Conservation (phyloP, 2,329 filamentous ascomycete species). For the Aspergillus neotritici region DNA sequence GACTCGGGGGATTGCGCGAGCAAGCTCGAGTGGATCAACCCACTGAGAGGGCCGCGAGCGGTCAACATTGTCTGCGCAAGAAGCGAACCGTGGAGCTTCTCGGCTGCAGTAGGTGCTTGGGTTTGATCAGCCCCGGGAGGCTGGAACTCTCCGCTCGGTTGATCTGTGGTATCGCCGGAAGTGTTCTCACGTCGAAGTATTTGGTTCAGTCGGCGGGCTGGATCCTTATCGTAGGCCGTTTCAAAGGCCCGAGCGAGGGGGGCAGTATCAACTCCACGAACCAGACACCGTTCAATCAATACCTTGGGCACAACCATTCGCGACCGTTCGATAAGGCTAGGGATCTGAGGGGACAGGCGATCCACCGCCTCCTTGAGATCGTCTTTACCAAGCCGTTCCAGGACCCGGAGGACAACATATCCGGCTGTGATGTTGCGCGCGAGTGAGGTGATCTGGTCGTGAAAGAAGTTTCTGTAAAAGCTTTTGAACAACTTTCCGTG, state of each 20-base stretch:
- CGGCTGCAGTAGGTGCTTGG: conserved; percentile 37
- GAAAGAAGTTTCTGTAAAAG: conserved; percentile 74
- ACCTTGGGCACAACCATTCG: conserved; percentile 74
- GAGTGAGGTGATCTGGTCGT: conserved; percentile 70
- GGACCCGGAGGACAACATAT: conserved; percentile 76
- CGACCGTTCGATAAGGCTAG: conserved; percentile 65
- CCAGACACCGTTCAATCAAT: conserved; percentile 74
- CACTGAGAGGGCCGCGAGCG: conserved; percentile 62
- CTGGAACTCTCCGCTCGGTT: conserved; percentile 36
- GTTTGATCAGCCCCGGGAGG: conserved; percentile 8
- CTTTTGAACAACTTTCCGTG: conserved; percentile 89
- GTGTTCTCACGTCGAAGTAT: conserved; percentile 54
- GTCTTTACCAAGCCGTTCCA: conserved; percentile 80
- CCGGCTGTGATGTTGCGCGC: conserved; percentile 85
- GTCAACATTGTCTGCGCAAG: conserved; percentile 74
- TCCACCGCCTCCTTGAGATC: conserved; percentile 70
- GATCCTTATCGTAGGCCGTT: conserved; percentile 51
- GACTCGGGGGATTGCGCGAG: conserved; percentile 52
- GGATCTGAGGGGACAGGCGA: conserved; percentile 66
- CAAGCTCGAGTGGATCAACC: conserved; percentile 68
- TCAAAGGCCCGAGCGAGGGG: conserved; percentile 54
- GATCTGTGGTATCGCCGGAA: conserved; percentile 44
- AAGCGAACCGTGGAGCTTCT: conserved; percentile 73
- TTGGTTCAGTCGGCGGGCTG: conserved; percentile 49
- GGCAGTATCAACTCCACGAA: conserved; percentile 56